Evolutionary conservation across 73 alveolate species (phyloP).

Genomic region (Blepharisma japonicum): DNA sequence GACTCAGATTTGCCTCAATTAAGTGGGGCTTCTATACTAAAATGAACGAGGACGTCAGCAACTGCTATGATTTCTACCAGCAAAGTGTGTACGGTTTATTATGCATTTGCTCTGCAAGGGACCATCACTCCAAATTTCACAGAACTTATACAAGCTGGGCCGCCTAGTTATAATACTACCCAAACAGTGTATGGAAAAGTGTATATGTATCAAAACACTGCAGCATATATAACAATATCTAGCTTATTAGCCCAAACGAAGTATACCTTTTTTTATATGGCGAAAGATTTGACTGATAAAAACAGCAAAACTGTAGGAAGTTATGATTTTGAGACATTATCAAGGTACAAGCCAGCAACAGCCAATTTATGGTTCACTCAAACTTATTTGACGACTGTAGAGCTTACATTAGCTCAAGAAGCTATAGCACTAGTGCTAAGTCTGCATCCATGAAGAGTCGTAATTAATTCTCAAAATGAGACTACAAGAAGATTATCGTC

Average conservation of each 20-base stretch:
- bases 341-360: slow-evolving; percentile 38
- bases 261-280: slow-evolving; percentile 38
- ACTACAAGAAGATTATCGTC: slow-evolving; percentile 30
- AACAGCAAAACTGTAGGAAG: slow-evolving; percentile 27
- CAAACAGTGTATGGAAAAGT: slow-evolving; percentile 45
- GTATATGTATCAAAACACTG: slow-evolving; percentile 33
- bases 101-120: slow-evolving; percentile 53
- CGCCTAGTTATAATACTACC: slow-evolving; percentile 47
- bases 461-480: slow-evolving; percentile 10
- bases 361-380: slow-evolving; percentile 31
- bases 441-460: slow-evolving; percentile 29
- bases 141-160: slow-evolving; percentile 38
- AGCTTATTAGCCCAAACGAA: slow-evolving; percentile 37
- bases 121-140: slow-evolving; percentile 37
- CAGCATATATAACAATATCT: slow-evolving; percentile 35
- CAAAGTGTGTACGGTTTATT: slow-evolving; percentile 41
- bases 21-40: slow-evolving; percentile 31
- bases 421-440: slow-evolving; percentile 43
- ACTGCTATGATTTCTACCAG: slow-evolving; percentile 36
- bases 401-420: not conserved
- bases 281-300: slow-evolving; percentile 37
- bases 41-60: slow-evolving; percentile 42
- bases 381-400: slow-evolving; percentile 44
- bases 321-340: slow-evolving; percentile 27
- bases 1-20: slow-evolving; percentile 42